Evolutionary conservation across 768 basidiomycete species (phyloP).

Genomic region (Boletus eberwhitei): DNA sequence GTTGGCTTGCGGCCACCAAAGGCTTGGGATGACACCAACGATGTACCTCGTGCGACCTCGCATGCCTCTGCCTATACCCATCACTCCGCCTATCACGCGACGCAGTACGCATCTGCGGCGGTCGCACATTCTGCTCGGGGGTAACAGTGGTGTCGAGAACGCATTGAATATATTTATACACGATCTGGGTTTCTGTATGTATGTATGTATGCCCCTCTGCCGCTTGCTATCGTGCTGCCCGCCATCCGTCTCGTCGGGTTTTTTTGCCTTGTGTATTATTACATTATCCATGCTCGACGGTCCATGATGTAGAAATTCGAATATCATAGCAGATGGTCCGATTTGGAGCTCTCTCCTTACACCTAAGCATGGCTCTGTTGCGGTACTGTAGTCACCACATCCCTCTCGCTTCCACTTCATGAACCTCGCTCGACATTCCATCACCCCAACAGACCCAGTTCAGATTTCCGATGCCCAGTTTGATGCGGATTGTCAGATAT

Average conservation of each 20-base stretch:
- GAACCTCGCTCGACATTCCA: slow-evolving; percentile 85
- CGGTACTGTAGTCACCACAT: slow-evolving; percentile 2
- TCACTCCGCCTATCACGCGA: slow-evolving; percentile 27
- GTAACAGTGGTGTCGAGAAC: slow-evolving; percentile 8
- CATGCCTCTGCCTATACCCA: slow-evolving; percentile 24
- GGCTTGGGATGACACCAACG: slow-evolving; percentile 62
- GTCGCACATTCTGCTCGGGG: slow-evolving; percentile 32
- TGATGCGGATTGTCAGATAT: slow-evolving; percentile 76
- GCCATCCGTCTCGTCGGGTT: slow-evolving; percentile 13
- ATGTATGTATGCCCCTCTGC: slow-evolving; percentile 28
- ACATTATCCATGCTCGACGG: slow-evolving; percentile 7
- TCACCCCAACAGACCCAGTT: slow-evolving; percentile 71
- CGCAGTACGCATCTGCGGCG: slow-evolving; percentile 25
- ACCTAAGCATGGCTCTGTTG: slow-evolving; percentile 20
- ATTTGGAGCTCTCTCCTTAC: slow-evolving; percentile 13
- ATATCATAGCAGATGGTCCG: not conserved
- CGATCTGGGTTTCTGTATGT: slow-evolving; percentile 13
- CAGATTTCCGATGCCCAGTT: slow-evolving; percentile 76
- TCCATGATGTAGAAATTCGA: slow-evolving; percentile 4
- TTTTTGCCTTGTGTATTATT: slow-evolving; percentile 21
- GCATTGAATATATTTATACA: slow-evolving; percentile 24
- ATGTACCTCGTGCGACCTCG: slow-evolving; percentile 25
- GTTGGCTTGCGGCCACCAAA: slow-evolving; percentile 76
- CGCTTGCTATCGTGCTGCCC: slow-evolving; percentile 16
- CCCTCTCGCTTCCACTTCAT: slow-evolving; percentile 41